A percentile compares a stretch with the other conserved stretches of the same genome.
Conservation (phyloP, 176 grass and related monocot genomes). For the Musa troglodytarum region DNA sequence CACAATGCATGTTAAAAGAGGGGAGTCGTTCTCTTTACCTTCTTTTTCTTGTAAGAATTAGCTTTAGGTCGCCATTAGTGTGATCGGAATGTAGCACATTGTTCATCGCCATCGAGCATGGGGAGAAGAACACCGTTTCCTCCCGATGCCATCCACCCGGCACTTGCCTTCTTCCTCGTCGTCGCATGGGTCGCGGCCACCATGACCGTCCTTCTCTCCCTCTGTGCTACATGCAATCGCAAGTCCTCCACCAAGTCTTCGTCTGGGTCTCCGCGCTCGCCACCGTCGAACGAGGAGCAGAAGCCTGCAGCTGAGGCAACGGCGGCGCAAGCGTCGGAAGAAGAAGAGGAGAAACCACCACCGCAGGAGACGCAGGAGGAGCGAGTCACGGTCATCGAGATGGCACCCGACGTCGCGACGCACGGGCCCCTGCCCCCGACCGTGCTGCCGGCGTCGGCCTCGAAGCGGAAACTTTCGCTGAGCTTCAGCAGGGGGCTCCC, state of each 20-base stretch:
- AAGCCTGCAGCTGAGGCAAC: not conserved
- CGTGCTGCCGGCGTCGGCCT: slow-evolving; percentile 12
- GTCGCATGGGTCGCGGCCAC: slow-evolving; percentile 45
- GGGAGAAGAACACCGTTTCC: slow-evolving; percentile 38
- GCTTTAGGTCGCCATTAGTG: not conserved
- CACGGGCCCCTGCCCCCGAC: slow-evolving; percentile 56
- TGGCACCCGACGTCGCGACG: slow-evolving; percentile 42
- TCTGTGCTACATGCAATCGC: slow-evolving; percentile 72
- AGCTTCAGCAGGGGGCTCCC: slow-evolving; percentile 47
- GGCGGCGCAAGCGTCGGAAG: not conserved
- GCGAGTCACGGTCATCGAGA: slow-evolving; percentile 26
- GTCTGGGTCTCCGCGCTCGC: not conserved
- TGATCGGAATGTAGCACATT: not conserved
- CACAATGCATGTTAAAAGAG: too few species aligned
- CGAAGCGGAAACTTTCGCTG: slow-evolving; percentile 45
- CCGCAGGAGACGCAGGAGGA: slow-evolving; percentile 7
- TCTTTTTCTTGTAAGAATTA: not conserved
- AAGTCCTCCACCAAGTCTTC: slow-evolving; percentile 22
- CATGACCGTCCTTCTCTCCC: slow-evolving; percentile 37
- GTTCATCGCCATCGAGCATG: slow-evolving; percentile 22
- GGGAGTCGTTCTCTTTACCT: not conserved
- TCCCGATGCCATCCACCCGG: slow-evolving; percentile 21
- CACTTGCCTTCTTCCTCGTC: slow-evolving; percentile 35
- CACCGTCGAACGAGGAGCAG: not conserved
- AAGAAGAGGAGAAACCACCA: not conserved